A percentile compares a stretch with the other conserved stretches of the same genome.
These are phyloP conservation scores for Chiua virens DNA, from an alignment of 768 basidiomycete species.

Conservation along the genomic window DNA sequence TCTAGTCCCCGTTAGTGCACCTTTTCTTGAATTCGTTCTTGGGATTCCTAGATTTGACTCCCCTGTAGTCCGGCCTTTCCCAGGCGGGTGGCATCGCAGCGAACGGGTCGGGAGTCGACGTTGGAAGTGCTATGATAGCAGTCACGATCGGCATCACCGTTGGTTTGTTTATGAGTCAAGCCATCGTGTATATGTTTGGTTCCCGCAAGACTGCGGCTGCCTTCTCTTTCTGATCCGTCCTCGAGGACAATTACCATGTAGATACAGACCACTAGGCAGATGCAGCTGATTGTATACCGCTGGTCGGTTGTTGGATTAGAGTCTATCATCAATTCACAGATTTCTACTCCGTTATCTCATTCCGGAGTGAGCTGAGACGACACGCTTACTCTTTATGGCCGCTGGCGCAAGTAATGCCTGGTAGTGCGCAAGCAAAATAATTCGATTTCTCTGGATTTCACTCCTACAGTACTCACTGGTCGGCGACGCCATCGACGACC, in stretches of 20 bases:
- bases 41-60: neutral
- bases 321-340: too few relatives aligned
- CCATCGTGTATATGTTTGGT: constrained; percentile 85
- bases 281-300: constrained; percentile 1
- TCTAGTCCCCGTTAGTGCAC: constrained; percentile 71
- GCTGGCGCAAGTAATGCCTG: neutral
- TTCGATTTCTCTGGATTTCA: too few relatives aligned
- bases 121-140: constrained; percentile 85
- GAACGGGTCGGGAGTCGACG: constrained; percentile 78
- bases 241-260: constrained; percentile 1
- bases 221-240: constrained; percentile 64
- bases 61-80: constrained; percentile 71
- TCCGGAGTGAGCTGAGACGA: neutral
- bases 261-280: neutral
- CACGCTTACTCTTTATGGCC: neutral
- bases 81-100: constrained; percentile 85
- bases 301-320: constrained; percentile 7
- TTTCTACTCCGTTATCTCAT: neutral
- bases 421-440: neutral
- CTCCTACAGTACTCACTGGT: too few relatives aligned
- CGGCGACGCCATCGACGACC: too few relatives aligned
- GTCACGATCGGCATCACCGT: constrained; percentile 91
- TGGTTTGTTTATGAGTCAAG: constrained; percentile 85
- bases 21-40: neutral
- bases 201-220: constrained; percentile 80